Base-by-base conservation (phyloP, 352 stramenopile genomes). In the Phytophthora brassicae region DNA sequence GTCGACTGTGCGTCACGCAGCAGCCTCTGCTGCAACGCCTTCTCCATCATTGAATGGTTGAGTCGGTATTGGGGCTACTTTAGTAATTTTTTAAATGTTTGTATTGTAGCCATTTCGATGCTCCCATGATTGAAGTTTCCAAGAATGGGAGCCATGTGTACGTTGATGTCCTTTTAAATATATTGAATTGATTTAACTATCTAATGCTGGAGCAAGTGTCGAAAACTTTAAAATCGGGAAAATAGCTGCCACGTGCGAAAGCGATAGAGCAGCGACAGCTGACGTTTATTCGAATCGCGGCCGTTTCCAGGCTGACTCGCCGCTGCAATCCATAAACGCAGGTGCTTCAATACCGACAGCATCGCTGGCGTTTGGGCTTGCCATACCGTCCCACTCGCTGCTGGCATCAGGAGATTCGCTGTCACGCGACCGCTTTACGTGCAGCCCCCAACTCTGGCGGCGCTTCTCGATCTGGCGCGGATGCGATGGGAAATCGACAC, bases 401-500 rank as follows among this genome's bases (percentile, higher is more conserved):
- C 66, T 70, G 12, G 61, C 56, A 35, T 39, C 31, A 24, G 38
- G 23, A n/a, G 44, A 65, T 24, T 78, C 74, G 12, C 77, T 58
- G 14, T 86, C 71, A 14, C 78, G 76, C 20, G 64, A 55, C 14
- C 83, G 79, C 45, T 90, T 89, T 28, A 84, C 63, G 8, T 74
- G 77, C 42, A 86, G 66, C 4, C 75, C 70, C 65, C 79, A 75
- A 24, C 51, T 68, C 31, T 90, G 71, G 29, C 70, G 60, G 38
- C 69, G 70, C 49, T 84, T 86, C 47, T 87, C 81, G 13, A 85
- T 44, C 38, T 86, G 75, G 14, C 81, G 77, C 20, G 77, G 73
- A 43, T 92, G 83, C 19, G 60, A 33, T 6, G 79, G 75, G 44
- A 90, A 92, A 4, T 88, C 74, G n/a, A 84, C 49, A 22, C 78